A percentile compares a stretch with the other conserved stretches of the same genome.
Evolutionary conservation across 768 basidiomycete species (phyloP).

Genomic region (Suillus variegatus): DNA sequence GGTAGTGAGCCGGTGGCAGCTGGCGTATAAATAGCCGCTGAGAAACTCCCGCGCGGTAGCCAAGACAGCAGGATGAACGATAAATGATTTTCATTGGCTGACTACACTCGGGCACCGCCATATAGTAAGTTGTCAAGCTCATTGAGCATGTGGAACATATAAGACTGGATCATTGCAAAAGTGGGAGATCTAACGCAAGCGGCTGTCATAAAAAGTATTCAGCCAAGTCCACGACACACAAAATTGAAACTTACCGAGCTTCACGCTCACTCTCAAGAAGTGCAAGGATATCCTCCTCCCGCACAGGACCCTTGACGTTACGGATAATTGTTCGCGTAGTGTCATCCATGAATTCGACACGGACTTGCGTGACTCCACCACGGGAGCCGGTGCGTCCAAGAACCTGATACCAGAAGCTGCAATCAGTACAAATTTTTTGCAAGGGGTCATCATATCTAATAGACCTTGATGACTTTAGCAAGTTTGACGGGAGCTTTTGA

Average conservation of each 20-base stretch:
- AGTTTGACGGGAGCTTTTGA: constrained; percentile 95
- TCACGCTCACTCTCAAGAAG: constrained; percentile 98
- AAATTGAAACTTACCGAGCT: constrained; percentile 67
- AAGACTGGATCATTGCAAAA: no score
- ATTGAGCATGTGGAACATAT: no score
- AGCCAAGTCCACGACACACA: neutral
- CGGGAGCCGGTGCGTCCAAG: constrained; percentile 98
- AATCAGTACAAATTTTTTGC: neutral
- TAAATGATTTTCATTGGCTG: no score
- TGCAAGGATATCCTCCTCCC: constrained; percentile 94
- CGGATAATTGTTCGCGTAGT: constrained; percentile 94
- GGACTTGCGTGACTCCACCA: constrained; percentile 98
- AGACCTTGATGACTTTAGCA: constrained; percentile 95
- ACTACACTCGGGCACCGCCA: no score
- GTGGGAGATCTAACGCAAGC: no score
- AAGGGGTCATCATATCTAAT: constrained; percentile 1
- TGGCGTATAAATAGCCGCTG: no score
- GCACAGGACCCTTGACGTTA: constrained; percentile 98
- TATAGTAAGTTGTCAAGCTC: no score
- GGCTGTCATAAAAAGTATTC: neutral
- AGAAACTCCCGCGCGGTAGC: no score
- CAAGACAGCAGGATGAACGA: no score
- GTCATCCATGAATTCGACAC: constrained; percentile 99
- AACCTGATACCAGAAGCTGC: constrained; percentile 54
- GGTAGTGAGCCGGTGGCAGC: no score